Conservation (phyloP, 352 stramenopile species). For the Globisporangium splendens region DNA sequence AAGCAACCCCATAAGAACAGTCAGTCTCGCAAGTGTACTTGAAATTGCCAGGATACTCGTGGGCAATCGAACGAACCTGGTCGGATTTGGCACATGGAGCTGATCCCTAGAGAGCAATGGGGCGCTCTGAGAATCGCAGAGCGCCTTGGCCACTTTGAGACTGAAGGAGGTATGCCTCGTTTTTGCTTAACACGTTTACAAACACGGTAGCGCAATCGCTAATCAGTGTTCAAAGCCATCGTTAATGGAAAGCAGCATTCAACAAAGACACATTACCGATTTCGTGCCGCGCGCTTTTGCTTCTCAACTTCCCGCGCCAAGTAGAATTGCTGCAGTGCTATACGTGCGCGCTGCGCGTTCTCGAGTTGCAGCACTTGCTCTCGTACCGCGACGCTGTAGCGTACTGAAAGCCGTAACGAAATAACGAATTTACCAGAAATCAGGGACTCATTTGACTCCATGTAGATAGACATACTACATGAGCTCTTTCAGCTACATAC, state of each 20-base stretch:
- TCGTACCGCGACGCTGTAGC: constrained; percentile 15
- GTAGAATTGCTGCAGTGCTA: constrained; percentile 26
- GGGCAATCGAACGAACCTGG: neutral
- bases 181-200: neutral
- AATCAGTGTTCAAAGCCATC: neutral
- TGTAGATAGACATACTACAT: neutral
- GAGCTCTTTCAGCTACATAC: neutral
- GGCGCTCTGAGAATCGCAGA: neutral
- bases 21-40: too few species aligned
- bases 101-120: neutral
- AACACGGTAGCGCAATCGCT: neutral
- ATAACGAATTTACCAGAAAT: too few species aligned
- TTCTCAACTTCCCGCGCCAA: constrained; percentile 14
- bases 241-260: too few species aligned
- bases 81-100: neutral
- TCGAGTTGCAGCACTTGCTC: constrained; percentile 14
- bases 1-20: too few species aligned
- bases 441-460: too few species aligned
- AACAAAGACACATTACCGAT: constrained; percentile 14
- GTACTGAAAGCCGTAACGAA: too few species aligned
- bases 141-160: constrained; percentile 1
- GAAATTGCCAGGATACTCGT: too few species aligned
- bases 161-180: neutral
- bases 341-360: constrained; percentile 17
- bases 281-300: constrained; percentile 17